phyloP scores from a whole-genome alignment of 106 monocot genomes.

The Allium cepa region DNA sequence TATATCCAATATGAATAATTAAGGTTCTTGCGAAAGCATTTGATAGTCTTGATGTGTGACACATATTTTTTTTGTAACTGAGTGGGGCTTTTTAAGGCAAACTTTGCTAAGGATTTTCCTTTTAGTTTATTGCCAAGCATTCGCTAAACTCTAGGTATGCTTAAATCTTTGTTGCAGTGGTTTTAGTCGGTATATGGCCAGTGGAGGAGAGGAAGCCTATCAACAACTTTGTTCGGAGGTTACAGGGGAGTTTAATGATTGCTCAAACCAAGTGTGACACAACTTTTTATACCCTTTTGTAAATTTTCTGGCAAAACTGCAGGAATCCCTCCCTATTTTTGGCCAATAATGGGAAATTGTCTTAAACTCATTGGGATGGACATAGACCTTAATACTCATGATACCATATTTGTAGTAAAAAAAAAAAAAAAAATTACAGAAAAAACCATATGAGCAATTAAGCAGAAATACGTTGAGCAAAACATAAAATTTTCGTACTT shows the following conservation, averaged over 20 bases:
- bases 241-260: constrained; percentile 85
- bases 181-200: constrained; percentile 73
- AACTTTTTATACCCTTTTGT: background rate
- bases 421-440: no score
- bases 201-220: constrained; percentile 62
- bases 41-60: background rate
- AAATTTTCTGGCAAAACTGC: no score
- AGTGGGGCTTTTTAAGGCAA: background rate
- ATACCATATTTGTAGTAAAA: no score
- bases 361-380: no score
- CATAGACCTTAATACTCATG: no score
- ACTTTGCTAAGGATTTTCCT: background rate
- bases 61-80: background rate
- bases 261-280: constrained; percentile 69
- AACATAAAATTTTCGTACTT: no score
- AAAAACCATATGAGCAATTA: no score
- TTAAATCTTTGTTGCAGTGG: constrained; percentile 40
- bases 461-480: no score
- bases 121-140: background rate
- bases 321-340: background rate
- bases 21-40: no score
- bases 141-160: background rate
- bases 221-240: constrained; percentile 81
- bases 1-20: no score
- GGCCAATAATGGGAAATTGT: no score